A percentile compares a stretch with the other conserved stretches of the same genome.
Conservation (phyloP, 2,329 filamentous ascomycete genomes). For the Cladosporium colombiae region DNA sequence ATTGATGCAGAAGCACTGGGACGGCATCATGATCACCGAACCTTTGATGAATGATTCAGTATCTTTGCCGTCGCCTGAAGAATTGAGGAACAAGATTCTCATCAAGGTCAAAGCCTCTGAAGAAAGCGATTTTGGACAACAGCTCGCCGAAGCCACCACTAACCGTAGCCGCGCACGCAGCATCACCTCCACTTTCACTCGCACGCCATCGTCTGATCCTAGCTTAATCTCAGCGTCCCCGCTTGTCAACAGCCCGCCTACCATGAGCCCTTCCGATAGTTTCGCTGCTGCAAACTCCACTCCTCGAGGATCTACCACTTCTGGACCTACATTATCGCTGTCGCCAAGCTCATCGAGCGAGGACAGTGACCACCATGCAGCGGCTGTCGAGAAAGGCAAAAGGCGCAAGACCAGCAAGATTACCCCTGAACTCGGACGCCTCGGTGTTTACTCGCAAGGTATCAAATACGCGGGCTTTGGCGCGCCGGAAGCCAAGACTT, state of each 20-base stretch:
- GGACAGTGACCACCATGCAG: constrained; percentile 69
- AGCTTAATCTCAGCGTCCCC: constrained; percentile 51
- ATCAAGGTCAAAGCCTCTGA: constrained; percentile 91
- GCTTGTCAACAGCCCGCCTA: constrained; percentile 54
- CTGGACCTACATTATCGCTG: constrained; percentile 56
- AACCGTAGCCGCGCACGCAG: constrained; percentile 58
- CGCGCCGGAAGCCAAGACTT: constrained; percentile 74
- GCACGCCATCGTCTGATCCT: constrained; percentile 63
- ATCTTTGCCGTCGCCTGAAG: constrained; percentile 78
- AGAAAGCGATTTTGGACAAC: constrained; percentile 44
- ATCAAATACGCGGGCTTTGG: constrained; percentile 84
- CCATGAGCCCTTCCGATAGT: constrained; percentile 52
- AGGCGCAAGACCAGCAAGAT: constrained; percentile 78
- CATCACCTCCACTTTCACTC: constrained; percentile 73
- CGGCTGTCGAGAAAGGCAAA: constrained; percentile 60
- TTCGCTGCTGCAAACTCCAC: constrained; percentile 49
- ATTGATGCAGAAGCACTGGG: constrained; percentile 84
- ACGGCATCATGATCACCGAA: constrained; percentile 73
- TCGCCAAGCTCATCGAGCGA: constrained; percentile 66
- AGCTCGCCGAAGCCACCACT: constrained; percentile 36
- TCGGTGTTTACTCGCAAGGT: constrained; percentile 76
- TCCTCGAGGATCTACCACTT: constrained; percentile 57
- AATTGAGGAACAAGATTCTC: constrained; percentile 79
- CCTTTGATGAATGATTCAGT: constrained; percentile 69
- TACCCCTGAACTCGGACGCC: constrained; percentile 74